Base-by-base conservation (phyloP, 2,329 filamentous ascomycete genomes). In the Aspergillus aculeatus region DNA sequence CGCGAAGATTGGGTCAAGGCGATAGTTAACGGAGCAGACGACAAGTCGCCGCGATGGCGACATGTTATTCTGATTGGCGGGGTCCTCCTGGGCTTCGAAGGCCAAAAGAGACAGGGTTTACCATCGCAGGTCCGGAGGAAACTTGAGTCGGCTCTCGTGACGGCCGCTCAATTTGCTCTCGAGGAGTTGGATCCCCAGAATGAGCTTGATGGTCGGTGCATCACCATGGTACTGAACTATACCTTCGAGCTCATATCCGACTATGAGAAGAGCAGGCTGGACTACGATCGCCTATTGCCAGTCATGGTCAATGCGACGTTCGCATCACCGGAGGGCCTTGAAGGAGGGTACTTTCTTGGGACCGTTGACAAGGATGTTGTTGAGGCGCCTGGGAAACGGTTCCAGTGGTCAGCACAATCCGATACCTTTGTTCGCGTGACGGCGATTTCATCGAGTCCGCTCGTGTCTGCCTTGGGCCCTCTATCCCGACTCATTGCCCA, bases 31-130 rank as follows among this genome's bases (percentile, higher is more conserved):
- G 86, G 85, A 9, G 85, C 86, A 16, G 83, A 88, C 68, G 85
- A 84, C 49, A 82, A 80, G 66, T 88, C 80, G 75, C 84, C 82
- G 19, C 81, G 91, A 69, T 96, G 92, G 92, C 88, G 92, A 73
- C 92, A 96, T 74, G 76, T 92, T 31, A 80, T 96, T n/a, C 83
- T 93, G 5, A 83, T 96, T 9, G 87, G 88, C 0, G 93, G 92
- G 3, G 79, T 96, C 23, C 76, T 96, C 59, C 83, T 94, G 71
- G 92, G 91, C 9, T 88, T 93, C 70, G 89, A 90, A 65, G 80
- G 83, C 16, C 82, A 85, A 61, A 83, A 87, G 47, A 78, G 86
- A 50, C 82, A 84, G 60, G 84, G 85, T n/a, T 75, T 92, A n/a
- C 85, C 88, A 5, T 77, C 80, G 32, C 75, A 82, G 54, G 81